Percentiles rank a stretch among this genome's conserved stretches.
These are phyloP conservation scores for Tricholomella constricta DNA, from an alignment of 768 basidiomycete species.

Conservation along the genomic window DNA sequence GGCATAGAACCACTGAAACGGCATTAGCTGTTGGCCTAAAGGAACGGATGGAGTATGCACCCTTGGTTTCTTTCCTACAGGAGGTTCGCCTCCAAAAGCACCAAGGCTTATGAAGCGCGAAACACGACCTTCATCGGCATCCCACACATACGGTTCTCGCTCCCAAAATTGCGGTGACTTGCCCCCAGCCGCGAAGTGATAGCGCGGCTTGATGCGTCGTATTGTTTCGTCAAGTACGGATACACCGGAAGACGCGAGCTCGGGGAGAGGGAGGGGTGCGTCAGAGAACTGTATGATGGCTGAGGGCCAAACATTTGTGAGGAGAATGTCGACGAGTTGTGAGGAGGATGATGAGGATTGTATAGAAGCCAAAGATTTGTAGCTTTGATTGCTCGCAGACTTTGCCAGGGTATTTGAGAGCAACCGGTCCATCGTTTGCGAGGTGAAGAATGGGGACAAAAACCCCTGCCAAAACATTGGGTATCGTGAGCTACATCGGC, in stretches of 20 bases:
- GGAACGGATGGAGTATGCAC: constrained; percentile 45
- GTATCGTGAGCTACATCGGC: constrained; percentile 1
- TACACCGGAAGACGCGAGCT: constrained; percentile 46
- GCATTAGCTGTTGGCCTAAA: neutral
- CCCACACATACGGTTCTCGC: constrained; percentile 89
- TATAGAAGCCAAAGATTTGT: constrained; percentile 68
- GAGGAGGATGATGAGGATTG: constrained; percentile 61
- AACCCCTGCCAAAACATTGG: constrained; percentile 56
- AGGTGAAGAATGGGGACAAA: constrained; percentile 72
- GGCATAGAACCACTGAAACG: constrained; percentile 92
- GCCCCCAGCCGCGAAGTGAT: constrained; percentile 78
- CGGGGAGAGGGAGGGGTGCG: constrained; percentile 48
- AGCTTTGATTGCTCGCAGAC: constrained; percentile 48
- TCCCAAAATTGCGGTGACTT: constrained; percentile 89
- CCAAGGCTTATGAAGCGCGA: constrained; percentile 87
- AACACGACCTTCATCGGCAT: constrained; percentile 63
- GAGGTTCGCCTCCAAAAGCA: constrained; percentile 70
- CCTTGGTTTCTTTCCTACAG: constrained; percentile 77
- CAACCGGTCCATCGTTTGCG: constrained; percentile 69
- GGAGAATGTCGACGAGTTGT: constrained; percentile 75
- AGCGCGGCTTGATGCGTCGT: constrained; percentile 73
- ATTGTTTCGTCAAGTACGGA: constrained; percentile 67
- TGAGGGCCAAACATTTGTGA: constrained; percentile 79
- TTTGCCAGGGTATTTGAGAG: constrained; percentile 69
- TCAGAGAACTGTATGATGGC: constrained; percentile 63